Percentiles rank a stretch among this genome's conserved stretches.
phyloP scores from a whole-genome alignment of 2,329 filamentous ascomycete species.

The Didymella sp. region DNA sequence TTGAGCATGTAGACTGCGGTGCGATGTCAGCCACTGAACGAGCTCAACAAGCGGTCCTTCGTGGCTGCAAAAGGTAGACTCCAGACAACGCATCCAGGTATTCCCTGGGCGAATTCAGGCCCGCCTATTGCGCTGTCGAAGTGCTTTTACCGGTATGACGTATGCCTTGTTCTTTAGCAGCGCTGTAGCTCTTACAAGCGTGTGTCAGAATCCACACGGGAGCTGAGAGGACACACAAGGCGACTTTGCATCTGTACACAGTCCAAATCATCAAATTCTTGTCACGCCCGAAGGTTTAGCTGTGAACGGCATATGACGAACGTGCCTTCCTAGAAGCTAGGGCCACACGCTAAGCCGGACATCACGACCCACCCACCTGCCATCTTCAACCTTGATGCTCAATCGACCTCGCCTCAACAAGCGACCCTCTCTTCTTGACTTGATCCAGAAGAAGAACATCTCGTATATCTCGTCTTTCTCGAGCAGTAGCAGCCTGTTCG shows the following conservation, averaged over 20 bases:
- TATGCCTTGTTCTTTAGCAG: conserved; percentile 17
- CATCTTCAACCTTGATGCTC: conserved; percentile 53
- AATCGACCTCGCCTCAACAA: conserved; percentile 65
- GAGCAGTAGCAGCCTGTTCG: conserved; percentile 27
- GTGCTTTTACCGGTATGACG: conserved; percentile 22
- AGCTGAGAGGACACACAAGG: not conserved
- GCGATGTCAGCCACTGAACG: too few species aligned
- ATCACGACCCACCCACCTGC: conserved; percentile 23
- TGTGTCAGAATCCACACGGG: conserved; percentile 9
- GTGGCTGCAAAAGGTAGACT: not conserved
- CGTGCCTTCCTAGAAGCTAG: conserved; percentile 9
- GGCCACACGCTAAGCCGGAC: conserved; percentile 16
- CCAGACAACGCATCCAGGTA: not conserved
- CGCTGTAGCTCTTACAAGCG: conserved; percentile 14
- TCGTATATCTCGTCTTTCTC: conserved; percentile 53
- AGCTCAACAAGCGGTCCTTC: conserved; percentile 2
- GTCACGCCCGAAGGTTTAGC: not conserved
- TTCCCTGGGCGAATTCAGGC: not conserved
- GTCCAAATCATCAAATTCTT: not conserved
- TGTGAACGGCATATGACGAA: conserved; percentile 17
- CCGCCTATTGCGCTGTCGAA: conserved; percentile 5
- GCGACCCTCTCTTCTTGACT: conserved; percentile 68
- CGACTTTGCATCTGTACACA: not conserved
- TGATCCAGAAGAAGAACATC: conserved; percentile 61
- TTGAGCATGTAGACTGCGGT: too few species aligned